Evolutionary conservation across 192 early-diverging fungal species (phyloP).

Genomic region (Tieghemiomyces parasiticus): DNA sequence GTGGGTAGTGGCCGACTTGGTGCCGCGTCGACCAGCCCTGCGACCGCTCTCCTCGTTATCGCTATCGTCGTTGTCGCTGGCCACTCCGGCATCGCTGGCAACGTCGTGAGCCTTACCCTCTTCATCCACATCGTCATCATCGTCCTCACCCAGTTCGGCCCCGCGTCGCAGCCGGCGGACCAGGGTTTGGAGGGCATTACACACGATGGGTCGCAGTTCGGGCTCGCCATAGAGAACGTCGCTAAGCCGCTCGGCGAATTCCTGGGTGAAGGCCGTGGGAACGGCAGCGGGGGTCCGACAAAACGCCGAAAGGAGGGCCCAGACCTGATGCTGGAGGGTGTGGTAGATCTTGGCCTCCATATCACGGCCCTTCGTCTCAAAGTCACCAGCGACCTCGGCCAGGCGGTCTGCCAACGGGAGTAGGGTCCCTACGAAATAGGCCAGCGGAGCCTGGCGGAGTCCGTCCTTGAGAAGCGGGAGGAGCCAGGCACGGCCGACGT

Average conservation of each 20-base stretch:
- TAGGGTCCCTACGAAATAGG: slow-evolving; percentile 49
- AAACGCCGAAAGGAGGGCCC: slow-evolving; percentile 71
- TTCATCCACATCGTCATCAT: slow-evolving; percentile 26
- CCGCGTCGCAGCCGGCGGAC: slow-evolving; percentile 23
- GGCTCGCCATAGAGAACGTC: slow-evolving; percentile 57
- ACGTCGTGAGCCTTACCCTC: too few relatives aligned
- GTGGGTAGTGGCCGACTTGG: too few relatives aligned
- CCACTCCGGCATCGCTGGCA: too few relatives aligned
- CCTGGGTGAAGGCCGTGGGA: slow-evolving; percentile 33
- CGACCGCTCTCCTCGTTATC: too few relatives aligned
- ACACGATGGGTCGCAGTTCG: slow-evolving; percentile 63
- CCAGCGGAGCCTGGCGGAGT: slow-evolving; percentile 54
- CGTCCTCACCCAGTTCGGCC: slow-evolving; percentile 22
- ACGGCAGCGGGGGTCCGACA: slow-evolving; percentile 76
- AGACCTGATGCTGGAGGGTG: slow-evolving; percentile 77
- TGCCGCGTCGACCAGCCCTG: too few relatives aligned
- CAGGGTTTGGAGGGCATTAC: slow-evolving; percentile 51
- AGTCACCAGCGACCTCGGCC: slow-evolving; percentile 40
- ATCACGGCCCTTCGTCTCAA: slow-evolving; percentile 35
- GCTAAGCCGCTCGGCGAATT: slow-evolving; percentile 56
- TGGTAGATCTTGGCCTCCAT: slow-evolving; percentile 80
- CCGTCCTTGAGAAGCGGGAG: slow-evolving; percentile 65
- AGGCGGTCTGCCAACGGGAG: slow-evolving; percentile 71
- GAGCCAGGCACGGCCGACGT: slow-evolving; percentile 75
- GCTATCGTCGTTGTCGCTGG: too few relatives aligned